These are phyloP conservation scores for Dioscorea cayenensis DNA, from an alignment of 116 monocot genomes.

Conservation along the genomic window DNA sequence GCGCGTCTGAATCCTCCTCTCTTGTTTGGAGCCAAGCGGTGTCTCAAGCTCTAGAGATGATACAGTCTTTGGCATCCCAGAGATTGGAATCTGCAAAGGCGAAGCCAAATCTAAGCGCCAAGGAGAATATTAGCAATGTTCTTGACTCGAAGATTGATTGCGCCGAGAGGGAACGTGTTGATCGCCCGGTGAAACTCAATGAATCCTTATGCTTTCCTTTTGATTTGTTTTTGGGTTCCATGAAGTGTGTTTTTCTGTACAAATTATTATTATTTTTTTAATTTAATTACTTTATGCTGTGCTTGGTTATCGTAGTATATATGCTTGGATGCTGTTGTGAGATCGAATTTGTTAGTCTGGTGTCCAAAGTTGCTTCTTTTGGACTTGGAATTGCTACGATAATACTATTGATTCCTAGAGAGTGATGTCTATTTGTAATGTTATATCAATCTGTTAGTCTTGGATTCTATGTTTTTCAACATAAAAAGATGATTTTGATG, in stretches of 20 bases:
- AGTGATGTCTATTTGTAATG: too few species aligned
- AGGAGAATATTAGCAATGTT: slow-evolving; percentile 29
- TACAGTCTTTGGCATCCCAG: not conserved
- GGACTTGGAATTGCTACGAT: too few species aligned
- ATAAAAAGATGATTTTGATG: too few species aligned
- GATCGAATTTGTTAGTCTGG: too few species aligned
- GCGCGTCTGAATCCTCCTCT: not conserved
- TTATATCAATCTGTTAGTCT: too few species aligned
- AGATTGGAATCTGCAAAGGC: not conserved
- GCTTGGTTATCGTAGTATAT: too few species aligned
- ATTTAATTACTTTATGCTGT: too few species aligned
- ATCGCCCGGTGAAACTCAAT: slow-evolving; percentile 1
- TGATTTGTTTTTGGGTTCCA: not conserved
- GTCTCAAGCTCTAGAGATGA: not conserved
- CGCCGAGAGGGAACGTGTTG: not conserved
- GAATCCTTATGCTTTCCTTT: not conserved
- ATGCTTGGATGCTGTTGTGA: too few species aligned
- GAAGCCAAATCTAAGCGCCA: slow-evolving; percentile 14
- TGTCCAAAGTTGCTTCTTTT: too few species aligned
- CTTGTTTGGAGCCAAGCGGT: not conserved
- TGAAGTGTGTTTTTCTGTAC: not conserved
- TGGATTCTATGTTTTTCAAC: too few species aligned
- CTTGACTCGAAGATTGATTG: slow-evolving; percentile 36
- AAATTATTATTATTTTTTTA: too few species aligned
- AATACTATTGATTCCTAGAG: too few species aligned